Evolutionary conservation across 2,329 filamentous ascomycete genomes (phyloP), one percentile per base, ranked within the genome.

Genomic region (Diaporthe sp.): DNA sequence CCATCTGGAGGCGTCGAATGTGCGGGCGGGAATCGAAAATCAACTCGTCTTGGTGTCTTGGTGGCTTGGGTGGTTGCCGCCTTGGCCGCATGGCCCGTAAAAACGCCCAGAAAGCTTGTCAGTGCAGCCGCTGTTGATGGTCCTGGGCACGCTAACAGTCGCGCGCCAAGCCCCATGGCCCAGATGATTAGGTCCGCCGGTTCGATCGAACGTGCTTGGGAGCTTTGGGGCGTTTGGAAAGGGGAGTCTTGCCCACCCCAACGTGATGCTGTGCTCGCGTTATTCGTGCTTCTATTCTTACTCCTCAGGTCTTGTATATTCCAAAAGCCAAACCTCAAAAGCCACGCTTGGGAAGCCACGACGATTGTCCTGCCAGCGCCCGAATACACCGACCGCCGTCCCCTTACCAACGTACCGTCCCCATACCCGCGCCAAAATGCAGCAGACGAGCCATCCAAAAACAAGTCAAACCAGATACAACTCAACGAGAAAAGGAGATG

Each of bases 61-160:
- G 8, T 47, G 39, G 39, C 25, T 65, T 42, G 39, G 12, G 12
- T 47, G 39, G 20, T 9, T 51, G 28, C 63, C 63, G 63, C 63
- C 63, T 68, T 68, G 63, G 63, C 63, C 31, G 31, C 63, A 53
- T 68, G 63, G 28, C 31, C 63, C 47, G 31, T 22, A 39, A 61
- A 42, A 53, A 68, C 63, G 63, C 63, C 63, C 47, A 53, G 63
- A 37, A 68, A 68, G 63, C 63, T 68, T 68, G 31, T 53, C 63
- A 8, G 15, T 28, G 12, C 4, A 44, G 60, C 37, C 60, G 60
- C 60, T 44, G 51, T 13, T 37, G 44, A 67, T 67, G 28, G 63
- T 44, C 31, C 63, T 67, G 63, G 44, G 44, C 63, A 37, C 63
- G 20, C 63, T 51, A 25, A 37, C 31, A 67, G 44, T 51, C 63